These are phyloP conservation scores for Amanita rimosa DNA, from an alignment of 768 basidiomycete genomes.

Conservation along the genomic window DNA sequence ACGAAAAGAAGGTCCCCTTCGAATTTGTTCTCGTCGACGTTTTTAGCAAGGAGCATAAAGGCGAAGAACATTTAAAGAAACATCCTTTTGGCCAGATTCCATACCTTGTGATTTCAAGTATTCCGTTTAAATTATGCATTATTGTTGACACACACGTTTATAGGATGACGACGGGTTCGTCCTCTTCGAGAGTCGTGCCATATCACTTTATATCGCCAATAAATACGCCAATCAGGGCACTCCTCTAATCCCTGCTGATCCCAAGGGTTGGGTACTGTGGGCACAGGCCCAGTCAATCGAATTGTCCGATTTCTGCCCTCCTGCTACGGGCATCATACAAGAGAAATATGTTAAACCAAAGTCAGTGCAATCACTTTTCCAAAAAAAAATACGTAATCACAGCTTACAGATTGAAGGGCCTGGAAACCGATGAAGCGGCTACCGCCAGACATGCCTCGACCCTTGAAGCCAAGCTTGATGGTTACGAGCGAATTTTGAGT, in stretches of 20 bases:
- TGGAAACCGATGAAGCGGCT: slow-evolving; percentile 18
- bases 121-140: background rate
- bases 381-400: background rate
- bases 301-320: slow-evolving; percentile 38
- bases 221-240: slow-evolving; percentile 45
- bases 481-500: slow-evolving; percentile 43
- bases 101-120: background rate
- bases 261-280: slow-evolving; percentile 29
- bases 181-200: slow-evolving; percentile 56
- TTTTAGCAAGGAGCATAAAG: slow-evolving; percentile 28
- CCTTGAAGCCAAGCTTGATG: slow-evolving; percentile 34
- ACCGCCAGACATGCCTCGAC: slow-evolving; percentile 1
- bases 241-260: slow-evolving; percentile 33
- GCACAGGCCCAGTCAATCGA: slow-evolving; percentile 47
- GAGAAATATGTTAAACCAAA: slow-evolving; percentile 3
- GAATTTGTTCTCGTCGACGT: slow-evolving; percentile 28
- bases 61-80: slow-evolving; percentile 17
- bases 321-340: slow-evolving; percentile 15
- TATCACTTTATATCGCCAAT: slow-evolving; percentile 43
- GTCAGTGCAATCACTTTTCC: slow-evolving; percentile 26
- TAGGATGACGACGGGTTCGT: slow-evolving; percentile 54
- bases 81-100: slow-evolving; percentile 45
- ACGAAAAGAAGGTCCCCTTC: slow-evolving; percentile 38
- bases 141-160: background rate
- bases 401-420: slow-evolving; percentile 11